Percentiles rank a stretch among this genome's conserved stretches.
phyloP scores from a whole-genome alignment of 331 rosid genomes.

The Malus hybrid region DNA sequence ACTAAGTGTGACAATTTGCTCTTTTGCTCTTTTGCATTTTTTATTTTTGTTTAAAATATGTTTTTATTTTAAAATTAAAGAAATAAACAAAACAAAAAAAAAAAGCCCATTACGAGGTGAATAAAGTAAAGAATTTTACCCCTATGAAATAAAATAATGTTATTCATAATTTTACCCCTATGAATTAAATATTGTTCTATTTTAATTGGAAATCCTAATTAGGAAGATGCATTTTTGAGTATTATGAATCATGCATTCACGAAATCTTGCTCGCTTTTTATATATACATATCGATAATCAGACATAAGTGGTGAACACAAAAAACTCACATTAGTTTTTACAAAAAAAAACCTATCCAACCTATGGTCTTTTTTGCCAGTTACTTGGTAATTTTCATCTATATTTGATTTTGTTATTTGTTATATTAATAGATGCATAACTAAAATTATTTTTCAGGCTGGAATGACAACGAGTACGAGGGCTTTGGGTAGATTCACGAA shows the following conservation, averaged over 20 bases:
- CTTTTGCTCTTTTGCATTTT: neutral
- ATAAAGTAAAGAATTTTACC: too few relatives aligned
- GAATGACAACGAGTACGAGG: neutral
- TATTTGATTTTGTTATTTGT: neutral
- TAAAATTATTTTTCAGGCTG: neutral
- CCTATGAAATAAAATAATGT: too few relatives aligned
- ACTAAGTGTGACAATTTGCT: neutral
- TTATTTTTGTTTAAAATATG: too few relatives aligned
- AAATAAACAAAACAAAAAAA: too few relatives aligned
- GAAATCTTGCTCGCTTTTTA: neutral
- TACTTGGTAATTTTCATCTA: neutral
- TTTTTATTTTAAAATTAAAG: too few relatives aligned
- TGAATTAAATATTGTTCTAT: neutral
- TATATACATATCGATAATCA: too few relatives aligned
- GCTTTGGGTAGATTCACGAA: neutral
- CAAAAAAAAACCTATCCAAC: neutral
- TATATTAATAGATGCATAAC: neutral
- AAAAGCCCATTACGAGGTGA: too few relatives aligned
- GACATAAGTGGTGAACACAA: too few relatives aligned
- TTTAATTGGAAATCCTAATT: neutral
- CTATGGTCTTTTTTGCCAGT: neutral
- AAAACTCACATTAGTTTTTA: neutral
- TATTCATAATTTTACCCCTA: neutral
- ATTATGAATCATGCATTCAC: neutral
- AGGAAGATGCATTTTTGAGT: neutral